phyloP scores from a whole-genome alignment of 257 asterid genomes.

The Henckelia pumila region DNA sequence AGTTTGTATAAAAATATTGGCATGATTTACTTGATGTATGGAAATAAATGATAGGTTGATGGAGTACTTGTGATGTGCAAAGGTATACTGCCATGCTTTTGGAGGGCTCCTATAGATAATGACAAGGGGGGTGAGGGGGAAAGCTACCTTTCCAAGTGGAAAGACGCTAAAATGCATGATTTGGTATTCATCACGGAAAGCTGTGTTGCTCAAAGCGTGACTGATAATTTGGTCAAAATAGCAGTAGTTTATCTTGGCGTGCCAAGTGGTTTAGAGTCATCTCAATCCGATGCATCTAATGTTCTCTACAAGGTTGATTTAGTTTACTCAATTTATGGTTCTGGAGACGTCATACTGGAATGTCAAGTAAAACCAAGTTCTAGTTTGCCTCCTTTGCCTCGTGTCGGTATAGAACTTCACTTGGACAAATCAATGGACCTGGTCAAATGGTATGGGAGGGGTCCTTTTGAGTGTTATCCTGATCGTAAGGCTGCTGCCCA shows the following conservation, averaged over 20 bases:
- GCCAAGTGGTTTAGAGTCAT: constrained; percentile 41
- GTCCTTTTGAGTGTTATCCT: constrained; percentile 97
- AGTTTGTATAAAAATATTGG: constrained; percentile 2
- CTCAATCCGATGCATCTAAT: constrained; percentile 30
- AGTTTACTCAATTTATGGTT: constrained; percentile 58
- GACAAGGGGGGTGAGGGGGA: constrained; percentile 85
- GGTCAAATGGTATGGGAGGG: constrained; percentile 85
- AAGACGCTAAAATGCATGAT: constrained; percentile 55
- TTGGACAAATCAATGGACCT: constrained; percentile 67
- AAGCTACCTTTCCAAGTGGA: constrained; percentile 81
- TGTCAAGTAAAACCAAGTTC: constrained; percentile 65
- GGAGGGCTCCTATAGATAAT: constrained; percentile 98
- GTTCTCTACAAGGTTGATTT: constrained; percentile 50
- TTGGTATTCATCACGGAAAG: constrained; percentile 47
- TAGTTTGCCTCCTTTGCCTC: constrained; percentile 89
- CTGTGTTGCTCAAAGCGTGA: constrained; percentile 43
- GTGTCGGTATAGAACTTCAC: constrained; percentile 84
- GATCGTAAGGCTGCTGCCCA: constrained; percentile 94
- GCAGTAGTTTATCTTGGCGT: constrained; percentile 48
- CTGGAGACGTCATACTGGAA: constrained; percentile 81
- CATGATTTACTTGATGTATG: constrained; percentile 4
- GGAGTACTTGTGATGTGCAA: constrained; percentile 59
- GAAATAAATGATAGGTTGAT: constrained; percentile 48
- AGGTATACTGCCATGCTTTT: constrained; percentile 87
- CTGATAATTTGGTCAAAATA: constrained; percentile 55